A percentile compares a stretch with the other conserved stretches of the same genome.
Conservation (phyloP, 345 rosid species). For the Limnanthes douglasii region DNA sequence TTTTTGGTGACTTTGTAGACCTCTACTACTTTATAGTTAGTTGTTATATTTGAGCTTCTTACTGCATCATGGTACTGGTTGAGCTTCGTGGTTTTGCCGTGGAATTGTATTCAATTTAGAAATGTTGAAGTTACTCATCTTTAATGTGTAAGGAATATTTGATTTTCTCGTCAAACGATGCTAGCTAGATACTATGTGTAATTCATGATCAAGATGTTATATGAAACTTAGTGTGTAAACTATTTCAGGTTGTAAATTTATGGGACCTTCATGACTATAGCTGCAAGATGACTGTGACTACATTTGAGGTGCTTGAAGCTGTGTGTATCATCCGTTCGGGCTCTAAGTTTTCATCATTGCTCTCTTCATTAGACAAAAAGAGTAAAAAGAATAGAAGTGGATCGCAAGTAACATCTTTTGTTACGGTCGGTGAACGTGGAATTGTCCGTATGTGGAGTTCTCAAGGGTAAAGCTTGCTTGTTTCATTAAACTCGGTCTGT, state of each 20-base stretch:
- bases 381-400: slow-evolving; percentile 22
- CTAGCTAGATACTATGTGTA: background rate
- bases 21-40: too few relatives aligned
- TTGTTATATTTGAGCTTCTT: too few relatives aligned
- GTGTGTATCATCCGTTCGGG: slow-evolving; percentile 40
- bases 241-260: slow-evolving; percentile 70
- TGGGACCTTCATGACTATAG: slow-evolving; percentile 79
- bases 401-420: slow-evolving; percentile 31
- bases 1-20: too few relatives aligned
- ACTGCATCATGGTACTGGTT: background rate
- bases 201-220: slow-evolving; percentile 3
- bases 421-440: slow-evolving; percentile 87
- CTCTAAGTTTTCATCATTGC: slow-evolving; percentile 30
- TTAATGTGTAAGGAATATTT: too few relatives aligned
- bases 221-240: slow-evolving; percentile 4
- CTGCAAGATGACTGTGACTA: slow-evolving; percentile 66
- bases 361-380: slow-evolving; percentile 24
- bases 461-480: slow-evolving; percentile 38
- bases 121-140: too few relatives aligned
- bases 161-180: background rate
- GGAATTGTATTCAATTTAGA: too few relatives aligned
- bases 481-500: background rate
- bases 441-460: slow-evolving; percentile 71
- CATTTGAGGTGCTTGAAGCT: slow-evolving; percentile 75
- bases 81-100: background rate